These are phyloP conservation scores for Pharnaceum exiguum DNA, from an alignment of 148 eudicot genomes.

Conservation along the genomic window DNA sequence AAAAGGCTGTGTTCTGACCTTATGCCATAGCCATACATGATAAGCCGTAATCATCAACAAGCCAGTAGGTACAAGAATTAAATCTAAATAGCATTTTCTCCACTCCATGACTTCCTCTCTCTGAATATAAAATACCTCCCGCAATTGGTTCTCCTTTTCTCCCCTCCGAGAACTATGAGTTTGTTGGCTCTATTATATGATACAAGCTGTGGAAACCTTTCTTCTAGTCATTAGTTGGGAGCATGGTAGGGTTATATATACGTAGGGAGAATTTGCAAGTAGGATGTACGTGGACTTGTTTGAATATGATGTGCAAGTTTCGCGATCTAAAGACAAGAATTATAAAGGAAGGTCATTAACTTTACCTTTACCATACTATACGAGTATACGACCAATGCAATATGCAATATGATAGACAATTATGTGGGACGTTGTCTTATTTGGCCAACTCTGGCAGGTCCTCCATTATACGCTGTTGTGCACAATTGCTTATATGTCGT, in stretches of 20 bases:
- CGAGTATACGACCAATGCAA: not conserved
- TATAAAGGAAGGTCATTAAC: not conserved
- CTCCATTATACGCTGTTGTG: too few relatives aligned
- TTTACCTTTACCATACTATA: not conserved
- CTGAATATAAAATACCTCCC: not conserved
- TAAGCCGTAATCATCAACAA: slow-evolving; percentile 30
- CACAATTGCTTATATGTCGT: too few relatives aligned
- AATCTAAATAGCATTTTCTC: slow-evolving; percentile 9
- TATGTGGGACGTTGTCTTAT: slow-evolving; percentile 10
- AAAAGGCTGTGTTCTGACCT: slow-evolving; percentile 52
- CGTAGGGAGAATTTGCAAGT: not conserved
- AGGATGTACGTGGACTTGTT: slow-evolving; percentile 23
- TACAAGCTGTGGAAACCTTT: not conserved
- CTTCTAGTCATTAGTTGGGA: too few relatives aligned
- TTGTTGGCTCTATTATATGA: not conserved
- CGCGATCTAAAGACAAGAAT: slow-evolving; percentile 5
- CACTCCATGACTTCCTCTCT: slow-evolving; percentile 16
- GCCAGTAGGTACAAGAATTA: slow-evolving; percentile 56
- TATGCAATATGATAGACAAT: not conserved
- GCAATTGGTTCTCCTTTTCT: not conserved
- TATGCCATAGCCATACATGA: slow-evolving; percentile 66
- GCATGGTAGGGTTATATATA: not conserved
- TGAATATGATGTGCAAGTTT: slow-evolving; percentile 19
- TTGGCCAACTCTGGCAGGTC: slow-evolving; percentile 9
- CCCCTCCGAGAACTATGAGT: not conserved